These are phyloP conservation scores for Breviolum minutum DNA, from an alignment of 73 alveolate species.

Conservation along the genomic window DNA sequence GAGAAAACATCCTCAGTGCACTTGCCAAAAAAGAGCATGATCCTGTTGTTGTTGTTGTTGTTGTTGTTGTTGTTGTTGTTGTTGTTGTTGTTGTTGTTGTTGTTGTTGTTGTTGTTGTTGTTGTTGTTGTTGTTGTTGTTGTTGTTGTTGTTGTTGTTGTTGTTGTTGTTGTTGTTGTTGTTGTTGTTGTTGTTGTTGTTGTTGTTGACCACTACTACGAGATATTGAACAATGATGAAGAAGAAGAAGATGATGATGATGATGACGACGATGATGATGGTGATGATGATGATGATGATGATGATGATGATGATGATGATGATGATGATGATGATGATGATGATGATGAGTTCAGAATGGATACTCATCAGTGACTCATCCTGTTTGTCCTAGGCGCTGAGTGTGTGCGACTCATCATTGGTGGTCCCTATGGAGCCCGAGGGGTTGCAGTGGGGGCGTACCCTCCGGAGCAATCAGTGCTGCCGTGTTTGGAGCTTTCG, in stretches of 20 bases:
- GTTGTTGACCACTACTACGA: too few relatives aligned
- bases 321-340: background rate
- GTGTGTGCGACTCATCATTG: constrained; percentile 82
- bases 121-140: background rate
- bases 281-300: background rate
- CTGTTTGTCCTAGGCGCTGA: constrained; percentile 9
- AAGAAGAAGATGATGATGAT: too few relatives aligned
- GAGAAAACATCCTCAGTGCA: background rate
- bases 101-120: background rate
- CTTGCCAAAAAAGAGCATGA: background rate
- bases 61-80: background rate
- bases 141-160: background rate
- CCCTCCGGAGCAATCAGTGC: constrained; percentile 60
- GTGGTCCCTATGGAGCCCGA: constrained; percentile 92
- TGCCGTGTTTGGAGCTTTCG: constrained; percentile 61
- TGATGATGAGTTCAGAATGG: too few relatives aligned
- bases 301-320: background rate
- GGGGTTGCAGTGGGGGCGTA: constrained; percentile 91
- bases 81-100: background rate
- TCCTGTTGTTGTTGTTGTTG: background rate
- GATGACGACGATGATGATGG: background rate
- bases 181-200: too few relatives aligned
- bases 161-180: background rate
- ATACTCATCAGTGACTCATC: background rate
- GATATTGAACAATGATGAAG: too few relatives aligned